Evolutionary conservation across 345 rosid genomes (phyloP).

Genomic region (Lepidium didymum): DNA sequence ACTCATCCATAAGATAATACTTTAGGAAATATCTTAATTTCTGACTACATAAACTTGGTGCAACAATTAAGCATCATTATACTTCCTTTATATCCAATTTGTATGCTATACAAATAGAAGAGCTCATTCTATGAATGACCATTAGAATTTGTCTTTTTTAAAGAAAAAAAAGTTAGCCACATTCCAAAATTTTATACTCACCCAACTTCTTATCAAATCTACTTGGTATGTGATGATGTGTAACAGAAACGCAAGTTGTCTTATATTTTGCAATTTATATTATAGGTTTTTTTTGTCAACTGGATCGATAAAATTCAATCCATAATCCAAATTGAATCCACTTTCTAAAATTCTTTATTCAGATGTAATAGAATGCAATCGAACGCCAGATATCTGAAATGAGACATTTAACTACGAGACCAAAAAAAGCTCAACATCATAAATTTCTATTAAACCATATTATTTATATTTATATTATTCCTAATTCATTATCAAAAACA

Average conservation of each 20-base stretch:
- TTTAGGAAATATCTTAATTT: not conserved
- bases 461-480: not conserved
- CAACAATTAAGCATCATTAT: not conserved
- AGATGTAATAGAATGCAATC: too few relatives aligned
- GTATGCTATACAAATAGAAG: not conserved
- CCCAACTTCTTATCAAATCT: slow-evolving; percentile 16
- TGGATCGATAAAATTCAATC: too few relatives aligned
- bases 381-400: too few relatives aligned
- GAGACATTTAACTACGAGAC: too few relatives aligned
- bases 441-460: not conserved
- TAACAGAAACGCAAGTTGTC: slow-evolving; percentile 9
- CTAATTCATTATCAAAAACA: not conserved
- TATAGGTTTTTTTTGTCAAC: too few relatives aligned
- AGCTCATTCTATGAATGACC: not conserved
- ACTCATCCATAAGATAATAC: not conserved
- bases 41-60: not conserved
- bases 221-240: slow-evolving; percentile 14
- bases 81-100: not conserved
- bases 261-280: not conserved
- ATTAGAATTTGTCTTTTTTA: not conserved
- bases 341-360: too few relatives aligned
- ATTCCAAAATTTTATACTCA: slow-evolving; percentile 10
- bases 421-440: too few relatives aligned
- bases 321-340: too few relatives aligned
- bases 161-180: not conserved